Base-by-base conservation (phyloP, 495 filamentous ascomycete genomes). In the Chaetomium cochliodes region DNA sequence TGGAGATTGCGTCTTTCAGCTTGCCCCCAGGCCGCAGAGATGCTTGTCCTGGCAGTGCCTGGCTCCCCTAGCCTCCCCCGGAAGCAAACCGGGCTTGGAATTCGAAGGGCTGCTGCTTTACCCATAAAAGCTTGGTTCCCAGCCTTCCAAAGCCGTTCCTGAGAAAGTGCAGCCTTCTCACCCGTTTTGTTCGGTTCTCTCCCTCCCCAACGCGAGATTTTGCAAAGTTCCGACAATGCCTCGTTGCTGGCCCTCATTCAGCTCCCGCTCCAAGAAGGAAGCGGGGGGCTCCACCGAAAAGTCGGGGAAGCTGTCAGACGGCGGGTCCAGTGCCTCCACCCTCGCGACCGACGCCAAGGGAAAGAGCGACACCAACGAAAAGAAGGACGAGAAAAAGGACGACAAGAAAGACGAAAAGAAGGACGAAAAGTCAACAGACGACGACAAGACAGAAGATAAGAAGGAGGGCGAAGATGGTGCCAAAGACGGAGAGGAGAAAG, bases 181-280 rank as follows among this genome's bases (percentile, higher is more conserved):
- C 13, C 2, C 28, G 25, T 6, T 9, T 37, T 11, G 37, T 57
- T 13, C 20, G 42, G 54, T 23, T 30, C 23, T 16, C 20, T 50
- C 22, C 22, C 25, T 33, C 16, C 6, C 51, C 26, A 49, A 6
- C 26, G 1, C 51, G 11, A 22, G n/a, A 16, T 6, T 20, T 33
- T 44, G 8, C 6, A 62, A 60, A 30, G 13, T 58, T 3, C 22
- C 26, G 51, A 63, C 57, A 42, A 68, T 68, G 66, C 60, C 61
- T 56, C 66, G 62, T 30, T 68, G 66, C 63, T 68, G 66, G 66
- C 66, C 66, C 22, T 58, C 55, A 9, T 57, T 67, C 37, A 37
- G 60, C 46, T 54, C 52, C 59, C 66, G 66, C 61, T 68, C 62
- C 58, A 63, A 63, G 37, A 63, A 65, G 61, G 46, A n/a, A 16